These are phyloP conservation scores for Eucalyptus cloeziana DNA, from an alignment of 345 rosid species.

Conservation along the genomic window DNA sequence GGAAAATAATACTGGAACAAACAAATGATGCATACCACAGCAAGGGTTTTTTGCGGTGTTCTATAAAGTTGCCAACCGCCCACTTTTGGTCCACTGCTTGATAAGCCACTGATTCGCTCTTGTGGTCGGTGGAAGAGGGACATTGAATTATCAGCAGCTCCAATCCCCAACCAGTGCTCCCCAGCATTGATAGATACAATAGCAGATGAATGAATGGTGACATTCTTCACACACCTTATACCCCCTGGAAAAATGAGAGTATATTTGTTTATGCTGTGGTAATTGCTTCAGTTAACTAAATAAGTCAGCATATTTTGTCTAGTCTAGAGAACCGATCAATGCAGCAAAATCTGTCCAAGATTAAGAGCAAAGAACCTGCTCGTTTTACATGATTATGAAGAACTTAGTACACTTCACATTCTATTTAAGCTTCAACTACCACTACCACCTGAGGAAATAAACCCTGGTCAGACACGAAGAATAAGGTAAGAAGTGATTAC, in stretches of 20 bases:
- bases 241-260: constrained; percentile 33
- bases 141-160: constrained; percentile 99
- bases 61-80: constrained; percentile 97
- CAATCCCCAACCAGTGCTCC: constrained; percentile 91
- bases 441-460: not conserved
- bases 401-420: not conserved
- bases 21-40: constrained; percentile 55
- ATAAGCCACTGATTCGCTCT: constrained; percentile 50
- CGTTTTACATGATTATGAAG: not conserved
- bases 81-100: constrained; percentile 62
- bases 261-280: not conserved
- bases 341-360: not conserved
- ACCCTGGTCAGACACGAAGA: not conserved
- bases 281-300: not conserved
- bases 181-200: constrained; percentile 88
- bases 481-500: not conserved
- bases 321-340: not conserved
- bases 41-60: constrained; percentile 78
- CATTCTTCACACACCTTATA: constrained; percentile 83
- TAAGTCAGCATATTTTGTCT: not conserved
- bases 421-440: not conserved
- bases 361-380: not conserved
- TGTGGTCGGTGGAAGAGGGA: constrained; percentile 96
- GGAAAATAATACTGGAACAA: not conserved
- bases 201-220: constrained; percentile 66